Evolutionary conservation across 805 yeast species (phyloP).

Genomic region (Cyberlindnera maritima): DNA sequence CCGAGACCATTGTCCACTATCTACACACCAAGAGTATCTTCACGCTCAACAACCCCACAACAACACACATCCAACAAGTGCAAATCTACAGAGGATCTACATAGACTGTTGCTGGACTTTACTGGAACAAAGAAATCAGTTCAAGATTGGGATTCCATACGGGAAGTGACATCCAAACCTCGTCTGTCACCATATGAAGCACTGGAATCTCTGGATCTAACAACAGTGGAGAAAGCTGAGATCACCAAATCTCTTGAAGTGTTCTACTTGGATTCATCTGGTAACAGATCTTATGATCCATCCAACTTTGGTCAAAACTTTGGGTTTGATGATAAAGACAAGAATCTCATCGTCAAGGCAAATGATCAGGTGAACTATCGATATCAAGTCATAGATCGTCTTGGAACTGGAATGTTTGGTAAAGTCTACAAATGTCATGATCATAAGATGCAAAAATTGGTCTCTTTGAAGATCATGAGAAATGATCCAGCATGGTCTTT

Average conservation of each 20-base stretch:
- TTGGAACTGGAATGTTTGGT: constrained; percentile 86
- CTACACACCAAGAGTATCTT: constrained; percentile 6
- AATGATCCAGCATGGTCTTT: constrained; percentile 70
- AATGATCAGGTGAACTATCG: constrained; percentile 79
- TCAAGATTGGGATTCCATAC: constrained; percentile 5
- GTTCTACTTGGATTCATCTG: constrained; percentile 45
- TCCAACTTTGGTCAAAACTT: constrained; percentile 24
- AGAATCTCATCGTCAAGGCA: constrained; percentile 52
- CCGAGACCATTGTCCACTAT: constrained; percentile 7
- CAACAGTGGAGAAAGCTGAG: constrained; percentile 61
- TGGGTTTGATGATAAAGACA: constrained; percentile 70
- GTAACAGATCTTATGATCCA: constrained; percentile 4
- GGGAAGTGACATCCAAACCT: neutral
- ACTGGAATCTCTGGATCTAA: constrained; percentile 29
- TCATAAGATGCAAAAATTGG: constrained; percentile 52
- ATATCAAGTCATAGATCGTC: constrained; percentile 53
- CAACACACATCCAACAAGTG: constrained; percentile 4
- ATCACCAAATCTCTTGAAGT: constrained; percentile 46
- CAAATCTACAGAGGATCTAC: constrained; percentile 10
- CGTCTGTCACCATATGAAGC: constrained; percentile 5
- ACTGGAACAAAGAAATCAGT: constrained; percentile 16
- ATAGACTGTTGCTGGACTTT: constrained; percentile 8
- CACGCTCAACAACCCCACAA: constrained; percentile 6
- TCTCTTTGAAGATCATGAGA: constrained; percentile 77
- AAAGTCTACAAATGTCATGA: constrained; percentile 69